Percentiles rank a stretch among this genome's conserved stretches.
Conservation (phyloP, 2,329 filamentous ascomycete genomes). For the Diaporthe amygdali region DNA sequence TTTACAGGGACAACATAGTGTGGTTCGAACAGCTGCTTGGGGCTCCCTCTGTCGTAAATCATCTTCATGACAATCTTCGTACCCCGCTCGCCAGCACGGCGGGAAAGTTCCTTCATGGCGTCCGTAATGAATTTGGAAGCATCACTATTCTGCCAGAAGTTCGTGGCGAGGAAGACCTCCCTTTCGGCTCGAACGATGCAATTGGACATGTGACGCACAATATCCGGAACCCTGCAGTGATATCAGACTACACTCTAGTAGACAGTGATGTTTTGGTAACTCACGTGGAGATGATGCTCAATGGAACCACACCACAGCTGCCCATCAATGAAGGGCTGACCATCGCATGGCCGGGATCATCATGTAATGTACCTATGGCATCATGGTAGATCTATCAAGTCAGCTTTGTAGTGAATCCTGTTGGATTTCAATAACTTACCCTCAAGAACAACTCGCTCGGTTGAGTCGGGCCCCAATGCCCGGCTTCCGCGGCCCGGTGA, state of each 20-base stretch:
- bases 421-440: constrained; percentile 38
- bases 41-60: constrained; percentile 74
- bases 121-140: constrained; percentile 72
- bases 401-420: background rate
- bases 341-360: constrained; percentile 55
- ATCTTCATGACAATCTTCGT: constrained; percentile 71
- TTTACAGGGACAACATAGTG: constrained; percentile 64
- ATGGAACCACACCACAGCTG: constrained; percentile 64
- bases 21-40: constrained; percentile 68
- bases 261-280: constrained; percentile 12
- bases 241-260: background rate
- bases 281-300: constrained; percentile 70
- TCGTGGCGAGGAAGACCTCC: constrained; percentile 77
- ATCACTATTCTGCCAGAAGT: constrained; percentile 75
- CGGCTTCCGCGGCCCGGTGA: constrained; percentile 62
- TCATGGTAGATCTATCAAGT: constrained; percentile 66
- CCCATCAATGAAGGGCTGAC: constrained; percentile 59
- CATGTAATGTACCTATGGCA: constrained; percentile 60
- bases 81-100: constrained; percentile 62
- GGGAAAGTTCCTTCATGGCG: constrained; percentile 72
- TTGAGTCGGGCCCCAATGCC: constrained; percentile 67
- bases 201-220: constrained; percentile 77
- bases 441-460: constrained; percentile 73
- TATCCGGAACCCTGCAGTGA: constrained; percentile 61
- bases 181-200: constrained; percentile 74